These are phyloP conservation scores for Pythium dissimile DNA, from an alignment of 352 stramenopile genomes.

Conservation along the genomic window DNA sequence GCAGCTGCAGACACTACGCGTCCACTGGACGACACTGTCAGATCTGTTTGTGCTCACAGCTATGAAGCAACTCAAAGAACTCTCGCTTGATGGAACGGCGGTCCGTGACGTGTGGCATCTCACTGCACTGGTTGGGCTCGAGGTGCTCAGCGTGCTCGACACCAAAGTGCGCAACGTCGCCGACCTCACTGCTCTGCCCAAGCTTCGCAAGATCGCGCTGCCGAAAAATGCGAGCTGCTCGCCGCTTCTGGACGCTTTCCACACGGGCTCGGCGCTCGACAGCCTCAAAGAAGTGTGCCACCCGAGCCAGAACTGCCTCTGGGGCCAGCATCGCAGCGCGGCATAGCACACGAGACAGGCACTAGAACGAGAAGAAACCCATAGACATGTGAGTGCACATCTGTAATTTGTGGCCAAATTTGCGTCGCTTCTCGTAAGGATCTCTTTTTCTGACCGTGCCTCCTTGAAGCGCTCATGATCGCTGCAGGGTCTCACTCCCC, in stretches of 20 bases:
- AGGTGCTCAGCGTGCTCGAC: conserved; percentile 10
- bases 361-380: not conserved
- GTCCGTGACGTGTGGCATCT: conserved; percentile 16
- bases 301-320: conserved; percentile 20
- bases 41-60: conserved; percentile 16
- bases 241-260: conserved; percentile 17
- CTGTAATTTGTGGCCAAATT: conserved; percentile 10
- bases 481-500: too few species aligned
- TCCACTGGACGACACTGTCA: conserved; percentile 14
- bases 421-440: not conserved
- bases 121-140: conserved; percentile 3
- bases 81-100: conserved; percentile 13
- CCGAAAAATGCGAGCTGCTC: conserved; percentile 21
- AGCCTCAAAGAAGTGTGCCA: conserved; percentile 16
- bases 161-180: conserved; percentile 18
- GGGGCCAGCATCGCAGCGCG: conserved; percentile 14
- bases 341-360: not conserved
- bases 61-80: conserved; percentile 18
- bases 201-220: conserved; percentile 13
- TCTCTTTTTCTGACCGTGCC: not conserved
- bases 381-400: not conserved
- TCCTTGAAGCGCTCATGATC: not conserved
- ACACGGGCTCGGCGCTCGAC: conserved; percentile 9
- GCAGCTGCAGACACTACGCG: conserved; percentile 11
- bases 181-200: conserved; percentile 1